phyloP scores from a whole-genome alignment of 306 rosid genomes.

The Sechiopsis laciniata region DNA sequence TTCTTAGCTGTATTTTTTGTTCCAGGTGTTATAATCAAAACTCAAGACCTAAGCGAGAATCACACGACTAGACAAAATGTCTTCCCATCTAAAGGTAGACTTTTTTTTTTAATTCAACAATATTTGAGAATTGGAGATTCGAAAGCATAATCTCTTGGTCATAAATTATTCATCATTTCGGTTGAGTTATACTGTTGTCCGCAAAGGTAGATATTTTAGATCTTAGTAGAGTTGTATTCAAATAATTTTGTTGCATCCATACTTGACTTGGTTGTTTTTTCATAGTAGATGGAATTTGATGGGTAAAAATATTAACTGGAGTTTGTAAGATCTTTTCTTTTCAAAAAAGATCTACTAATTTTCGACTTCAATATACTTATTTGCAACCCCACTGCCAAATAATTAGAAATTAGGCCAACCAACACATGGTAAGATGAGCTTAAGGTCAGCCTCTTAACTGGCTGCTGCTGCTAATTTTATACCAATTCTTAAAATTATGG shows the following conservation, averaged over 20 bases:
- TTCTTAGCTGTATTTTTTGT: too few relatives aligned
- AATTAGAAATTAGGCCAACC: neutral
- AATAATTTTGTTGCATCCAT: neutral
- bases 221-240: neutral
- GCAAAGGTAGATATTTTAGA: too few relatives aligned
- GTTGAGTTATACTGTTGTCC: too few relatives aligned
- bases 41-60: slow-evolving; percentile 1
- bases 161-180: too few relatives aligned
- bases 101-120: too few relatives aligned
- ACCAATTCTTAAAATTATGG: neutral
- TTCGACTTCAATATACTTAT: neutral
- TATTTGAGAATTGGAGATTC: too few relatives aligned
- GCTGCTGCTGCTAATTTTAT: neutral
- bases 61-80: neutral
- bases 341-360: neutral
- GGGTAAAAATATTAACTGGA: neutral
- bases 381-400: neutral
- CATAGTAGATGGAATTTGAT: neutral
- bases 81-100: too few relatives aligned
- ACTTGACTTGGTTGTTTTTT: neutral
- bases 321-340: neutral
- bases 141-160: too few relatives aligned
- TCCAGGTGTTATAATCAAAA: neutral
- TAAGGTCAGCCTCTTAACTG: neutral
- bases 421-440: neutral